phyloP scores from a whole-genome alignment of 257 asterid genomes.

The Solanum boliviense region DNA sequence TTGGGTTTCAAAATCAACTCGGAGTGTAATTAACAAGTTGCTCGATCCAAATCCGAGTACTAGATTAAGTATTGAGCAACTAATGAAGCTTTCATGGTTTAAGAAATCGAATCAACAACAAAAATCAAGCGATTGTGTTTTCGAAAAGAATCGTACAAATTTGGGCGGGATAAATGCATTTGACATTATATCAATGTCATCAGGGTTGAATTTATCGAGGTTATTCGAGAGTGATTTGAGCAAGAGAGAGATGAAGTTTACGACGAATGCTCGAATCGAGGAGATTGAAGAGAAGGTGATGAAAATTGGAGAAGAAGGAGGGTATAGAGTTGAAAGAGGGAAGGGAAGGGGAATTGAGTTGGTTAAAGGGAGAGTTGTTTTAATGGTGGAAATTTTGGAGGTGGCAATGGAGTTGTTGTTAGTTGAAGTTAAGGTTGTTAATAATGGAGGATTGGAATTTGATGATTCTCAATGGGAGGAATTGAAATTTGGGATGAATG shows the following conservation, averaged over 20 bases:
- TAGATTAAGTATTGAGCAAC: conserved; percentile 45
- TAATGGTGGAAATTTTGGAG: conserved; percentile 43
- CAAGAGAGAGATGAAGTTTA: conserved; percentile 56
- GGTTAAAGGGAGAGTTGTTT: conserved; percentile 41
- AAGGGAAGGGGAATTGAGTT: conserved; percentile 44
- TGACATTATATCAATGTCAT: conserved; percentile 69
- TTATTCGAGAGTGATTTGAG: conserved; percentile 39
- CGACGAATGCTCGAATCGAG: conserved; percentile 23
- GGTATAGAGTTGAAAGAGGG: conserved; percentile 40
- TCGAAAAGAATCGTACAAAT: conserved; percentile 10
- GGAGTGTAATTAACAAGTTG: conserved; percentile 32
- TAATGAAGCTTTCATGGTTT: conserved; percentile 56
- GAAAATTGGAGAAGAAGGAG: conserved; percentile 34
- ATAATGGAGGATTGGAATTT: conserved; percentile 39
- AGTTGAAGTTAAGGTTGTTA: conserved; percentile 58
- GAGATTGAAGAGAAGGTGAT: conserved; percentile 54
- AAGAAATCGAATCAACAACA: conserved; percentile 25
- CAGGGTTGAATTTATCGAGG: conserved; percentile 66
- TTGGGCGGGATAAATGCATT: conserved; percentile 47
- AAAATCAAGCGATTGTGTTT: neutral
- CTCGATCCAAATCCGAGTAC: conserved; percentile 73
- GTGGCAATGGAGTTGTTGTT: conserved; percentile 43
- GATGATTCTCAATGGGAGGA: conserved; percentile 66
- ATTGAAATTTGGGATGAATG: conserved; percentile 38
- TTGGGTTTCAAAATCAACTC: conserved; percentile 56